Evolutionary conservation across 169 alveolate genomes (phyloP), one percentile per base, ranked within the genome.

Genomic region (Toxoplasma gondii): DNA sequence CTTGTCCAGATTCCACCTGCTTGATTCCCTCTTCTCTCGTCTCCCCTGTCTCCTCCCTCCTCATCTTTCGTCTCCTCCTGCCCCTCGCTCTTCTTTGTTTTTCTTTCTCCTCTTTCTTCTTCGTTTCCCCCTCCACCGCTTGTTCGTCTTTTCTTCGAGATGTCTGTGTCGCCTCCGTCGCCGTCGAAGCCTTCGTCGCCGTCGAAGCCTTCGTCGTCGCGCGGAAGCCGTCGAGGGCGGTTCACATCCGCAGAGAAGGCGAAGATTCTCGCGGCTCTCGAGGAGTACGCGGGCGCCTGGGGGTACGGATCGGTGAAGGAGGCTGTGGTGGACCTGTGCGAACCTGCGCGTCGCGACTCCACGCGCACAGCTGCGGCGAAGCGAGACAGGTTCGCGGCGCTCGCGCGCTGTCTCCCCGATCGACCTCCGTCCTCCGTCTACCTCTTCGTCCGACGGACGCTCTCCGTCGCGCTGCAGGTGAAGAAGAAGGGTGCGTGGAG

Each of bases 391-490:
- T 83, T 92, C 49, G 88, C 88, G 17, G 19, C 82, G 36, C 49
- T 92, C 36, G 92, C 95, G 45, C 70, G 92, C 0, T 92, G 92
- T 27, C 88, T 92, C 12, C 95, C 95, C 1, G 92, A 92, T 4
- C 58, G 95, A 22, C 92, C 95, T 39, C 67, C 58, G 27, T 58
- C 54, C 5, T 92, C 95, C 10, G 44, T 92, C 39, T 92, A 92
- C 86, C 88, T 81, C 34, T 92, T 78, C 70, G 17, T 92, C 4
- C 88, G 95, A 1, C 87, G 95, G 2, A 69, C 78, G 39, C 88
- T 92, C 24, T 34, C 41, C 12, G 92, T 54, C 22, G 41, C 16
- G 17, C 17, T 82, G 34, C 38, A 43, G 34, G 64, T 43, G 34
- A 36, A 12, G 44, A 81, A 82, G 88, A 38, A 81, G 43, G 95